Percentiles rank a stretch among this genome's conserved stretches.
Conservation (phyloP, 2,329 filamentous ascomycete species). For the Penicillium occitanis region DNA sequence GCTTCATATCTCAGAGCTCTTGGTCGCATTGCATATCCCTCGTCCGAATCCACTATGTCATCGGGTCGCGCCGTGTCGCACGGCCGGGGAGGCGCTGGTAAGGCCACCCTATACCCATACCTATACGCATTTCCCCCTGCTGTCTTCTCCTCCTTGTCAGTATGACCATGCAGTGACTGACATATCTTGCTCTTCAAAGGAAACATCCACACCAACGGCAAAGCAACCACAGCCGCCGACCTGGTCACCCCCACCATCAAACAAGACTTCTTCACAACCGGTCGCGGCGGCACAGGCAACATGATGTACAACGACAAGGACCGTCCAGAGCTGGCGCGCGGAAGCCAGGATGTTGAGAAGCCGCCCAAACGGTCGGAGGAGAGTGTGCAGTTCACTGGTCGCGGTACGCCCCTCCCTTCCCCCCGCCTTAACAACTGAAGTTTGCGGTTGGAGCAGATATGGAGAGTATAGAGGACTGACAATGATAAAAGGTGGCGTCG, state of each 20-base stretch:
- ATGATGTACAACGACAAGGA: constrained; percentile 75
- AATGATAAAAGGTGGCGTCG: constrained; percentile 34
- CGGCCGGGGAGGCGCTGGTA: constrained; percentile 74
- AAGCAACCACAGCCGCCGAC: constrained; percentile 58
- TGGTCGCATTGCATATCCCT: neutral
- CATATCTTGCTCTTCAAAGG: constrained; percentile 36
- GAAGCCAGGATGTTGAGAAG: constrained; percentile 77
- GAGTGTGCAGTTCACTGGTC: constrained; percentile 42
- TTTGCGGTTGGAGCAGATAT: neutral
- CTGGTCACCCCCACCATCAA: constrained; percentile 83
- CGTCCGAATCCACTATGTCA: constrained; percentile 15
- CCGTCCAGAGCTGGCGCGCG: constrained; percentile 66
- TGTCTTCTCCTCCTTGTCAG: neutral
- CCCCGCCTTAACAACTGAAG: neutral
- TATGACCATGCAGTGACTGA: neutral
- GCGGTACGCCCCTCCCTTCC: constrained; percentile 36
- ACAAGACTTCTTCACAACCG: constrained; percentile 79
- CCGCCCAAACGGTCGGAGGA: constrained; percentile 40
- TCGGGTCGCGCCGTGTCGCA: constrained; percentile 54
- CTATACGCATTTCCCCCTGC: neutral
- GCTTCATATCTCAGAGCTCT: neutral
- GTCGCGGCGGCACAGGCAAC: constrained; percentile 83
- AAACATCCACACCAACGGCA: constrained; percentile 62
- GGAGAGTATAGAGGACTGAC: neutral
- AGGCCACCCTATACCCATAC: constrained; percentile 21